These are phyloP conservation scores for Mucor lusitanicus DNA, from an alignment of 371 early-diverging fungal genomes.

Conservation along the genomic window DNA sequence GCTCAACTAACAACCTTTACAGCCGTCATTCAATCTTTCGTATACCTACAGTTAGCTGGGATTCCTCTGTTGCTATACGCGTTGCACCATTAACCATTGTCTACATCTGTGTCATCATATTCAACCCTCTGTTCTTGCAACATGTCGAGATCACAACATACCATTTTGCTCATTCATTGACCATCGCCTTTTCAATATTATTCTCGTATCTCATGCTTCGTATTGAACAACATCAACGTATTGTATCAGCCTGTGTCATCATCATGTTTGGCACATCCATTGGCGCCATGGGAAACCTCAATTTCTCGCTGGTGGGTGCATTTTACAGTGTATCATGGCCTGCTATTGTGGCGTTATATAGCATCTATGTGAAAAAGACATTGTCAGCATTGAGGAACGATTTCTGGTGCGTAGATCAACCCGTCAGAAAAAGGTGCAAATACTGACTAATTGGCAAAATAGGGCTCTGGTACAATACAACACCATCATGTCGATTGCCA, in stretches of 20 bases:
- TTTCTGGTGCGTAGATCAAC: conserved; percentile 40
- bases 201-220: conserved; percentile 55
- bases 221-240: conserved; percentile 32
- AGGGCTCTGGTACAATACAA: conserved; percentile 23
- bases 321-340: conserved; percentile 58
- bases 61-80: conserved; percentile 41
- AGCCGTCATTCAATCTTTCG: not conserved
- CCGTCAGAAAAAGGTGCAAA: not conserved
- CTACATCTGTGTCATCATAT: conserved; percentile 57
- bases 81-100: conserved; percentile 57
- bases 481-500: conserved; percentile 14
- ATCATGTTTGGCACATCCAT: conserved; percentile 59
- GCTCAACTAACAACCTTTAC: not conserved
- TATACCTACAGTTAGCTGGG: conserved; percentile 57
- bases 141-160: conserved; percentile 63
- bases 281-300: conserved; percentile 57
- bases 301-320: conserved; percentile 57
- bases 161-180: conserved; percentile 59
- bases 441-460: not conserved
- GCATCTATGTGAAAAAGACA: conserved; percentile 65
- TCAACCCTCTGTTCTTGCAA: conserved; percentile 61
- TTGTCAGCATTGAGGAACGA: conserved; percentile 55
- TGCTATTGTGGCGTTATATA: conserved; percentile 59
- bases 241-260: conserved; percentile 45
- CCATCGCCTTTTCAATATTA: conserved; percentile 59